Percentiles rank a stretch among this genome's conserved stretches.
Evolutionary conservation across 2,329 filamentous ascomycete genomes (phyloP).

Genomic region (Aspergillus pseudoterreus): DNA sequence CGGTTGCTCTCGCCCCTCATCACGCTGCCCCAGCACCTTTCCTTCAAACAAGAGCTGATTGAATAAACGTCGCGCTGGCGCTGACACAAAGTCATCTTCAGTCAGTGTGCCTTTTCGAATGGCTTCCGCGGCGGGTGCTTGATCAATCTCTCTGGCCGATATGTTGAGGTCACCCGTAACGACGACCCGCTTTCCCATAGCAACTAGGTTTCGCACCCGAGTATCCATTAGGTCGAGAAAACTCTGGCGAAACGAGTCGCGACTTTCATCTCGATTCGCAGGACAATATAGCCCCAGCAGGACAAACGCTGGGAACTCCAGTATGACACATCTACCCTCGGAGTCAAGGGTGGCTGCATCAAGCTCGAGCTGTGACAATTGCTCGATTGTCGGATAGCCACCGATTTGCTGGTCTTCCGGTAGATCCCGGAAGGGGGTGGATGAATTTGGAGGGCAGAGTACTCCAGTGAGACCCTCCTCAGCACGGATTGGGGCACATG

Average conservation of each 20-base stretch:
- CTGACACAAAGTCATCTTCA: constrained; percentile 67
- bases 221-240: constrained; percentile 79
- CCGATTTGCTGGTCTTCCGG: constrained; percentile 74
- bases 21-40: constrained; percentile 60
- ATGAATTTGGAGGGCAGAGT: constrained; percentile 68
- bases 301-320: constrained; percentile 94
- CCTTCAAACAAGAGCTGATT: constrained; percentile 81
- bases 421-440: constrained; percentile 69
- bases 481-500: constrained; percentile 79
- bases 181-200: constrained; percentile 78
- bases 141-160: constrained; percentile 65
- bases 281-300: constrained; percentile 90
- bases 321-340: constrained; percentile 83
- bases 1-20: constrained; percentile 65
- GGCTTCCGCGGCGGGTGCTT: constrained; percentile 67
- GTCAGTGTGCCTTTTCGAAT: constrained; percentile 68
- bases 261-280: constrained; percentile 77
- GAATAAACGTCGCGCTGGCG: constrained; percentile 71
- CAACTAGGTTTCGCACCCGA: constrained; percentile 77
- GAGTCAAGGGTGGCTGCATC: constrained; percentile 76
- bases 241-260: constrained; percentile 75
- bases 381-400: constrained; percentile 71
- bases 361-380: constrained; percentile 59
- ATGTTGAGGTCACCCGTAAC: constrained; percentile 89
- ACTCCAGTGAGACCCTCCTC: constrained; percentile 92